Evolutionary conservation across 495 filamentous ascomycete species (phyloP).

Genomic region (Podospora comata): DNA sequence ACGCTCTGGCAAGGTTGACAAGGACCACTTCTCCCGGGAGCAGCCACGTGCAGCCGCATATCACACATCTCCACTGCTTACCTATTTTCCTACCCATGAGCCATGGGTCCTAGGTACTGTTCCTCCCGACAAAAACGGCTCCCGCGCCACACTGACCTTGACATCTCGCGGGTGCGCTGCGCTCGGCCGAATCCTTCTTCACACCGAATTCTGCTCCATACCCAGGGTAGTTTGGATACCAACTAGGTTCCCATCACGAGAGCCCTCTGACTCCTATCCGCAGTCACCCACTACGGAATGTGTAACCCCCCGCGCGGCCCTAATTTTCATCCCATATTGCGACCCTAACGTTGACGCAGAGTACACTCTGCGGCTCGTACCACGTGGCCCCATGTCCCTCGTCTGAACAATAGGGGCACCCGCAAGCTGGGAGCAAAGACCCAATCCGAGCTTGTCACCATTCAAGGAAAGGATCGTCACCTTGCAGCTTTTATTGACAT

Average conservation of each 20-base stretch:
- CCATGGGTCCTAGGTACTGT: background rate
- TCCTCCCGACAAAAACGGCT: background rate
- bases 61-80: background rate
- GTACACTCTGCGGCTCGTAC: slow-evolving; percentile 1
- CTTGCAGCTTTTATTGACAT: slow-evolving; percentile 2
- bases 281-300: background rate
- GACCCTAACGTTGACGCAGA: background rate
- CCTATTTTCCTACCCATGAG: background rate
- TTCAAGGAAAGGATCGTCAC: background rate
- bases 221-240: background rate
- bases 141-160: background rate
- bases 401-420: background rate
- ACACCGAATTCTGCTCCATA: background rate
- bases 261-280: background rate
- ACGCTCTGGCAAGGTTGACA: background rate
- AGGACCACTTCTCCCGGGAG: background rate
- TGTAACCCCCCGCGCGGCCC: background rate
- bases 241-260: background rate
- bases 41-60: background rate
- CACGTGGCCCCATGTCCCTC: background rate
- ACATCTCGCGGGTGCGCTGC: background rate
- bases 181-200: background rate
- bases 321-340: background rate
- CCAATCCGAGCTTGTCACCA: background rate
- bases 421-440: background rate